Conservation (phyloP, 2,329 filamentous ascomycete species). For the Ascochyta lentis region DNA sequence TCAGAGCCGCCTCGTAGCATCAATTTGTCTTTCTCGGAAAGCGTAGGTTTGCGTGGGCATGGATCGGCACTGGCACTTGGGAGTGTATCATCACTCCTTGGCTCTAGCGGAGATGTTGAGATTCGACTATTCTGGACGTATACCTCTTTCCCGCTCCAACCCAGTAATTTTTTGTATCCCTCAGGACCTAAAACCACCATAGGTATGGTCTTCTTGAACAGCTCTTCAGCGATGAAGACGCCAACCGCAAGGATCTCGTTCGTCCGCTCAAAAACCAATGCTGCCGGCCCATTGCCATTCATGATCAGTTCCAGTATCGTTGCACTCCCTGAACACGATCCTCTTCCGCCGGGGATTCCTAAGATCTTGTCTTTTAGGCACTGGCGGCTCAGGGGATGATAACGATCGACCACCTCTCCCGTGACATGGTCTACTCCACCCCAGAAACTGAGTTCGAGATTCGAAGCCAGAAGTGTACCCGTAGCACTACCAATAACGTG, state of each 20-base stretch:
- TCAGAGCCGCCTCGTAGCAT: conserved; percentile 36
- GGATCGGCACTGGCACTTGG: background rate
- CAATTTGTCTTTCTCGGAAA: background rate
- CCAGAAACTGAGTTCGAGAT: conserved; percentile 54
- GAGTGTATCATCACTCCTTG: background rate
- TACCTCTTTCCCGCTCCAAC: conserved; percentile 17
- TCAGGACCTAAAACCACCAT: conserved; percentile 40
- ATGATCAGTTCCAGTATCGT: conserved; percentile 56
- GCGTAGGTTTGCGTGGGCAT: background rate
- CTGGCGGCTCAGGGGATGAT: conserved; percentile 51
- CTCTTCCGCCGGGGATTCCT: conserved; percentile 55
- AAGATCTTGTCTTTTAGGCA: conserved; percentile 46
- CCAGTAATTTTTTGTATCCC: conserved; percentile 20
- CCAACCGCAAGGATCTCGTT: conserved; percentile 57
- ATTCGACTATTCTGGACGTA: background rate
- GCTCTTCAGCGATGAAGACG: conserved; percentile 52
- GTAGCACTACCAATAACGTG: conserved; percentile 5
- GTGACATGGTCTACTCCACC: conserved; percentile 52
- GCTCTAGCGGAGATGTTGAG: background rate
- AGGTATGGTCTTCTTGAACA: conserved; percentile 53
- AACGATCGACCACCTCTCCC: conserved; percentile 53
- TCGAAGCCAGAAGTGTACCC: conserved; percentile 8
- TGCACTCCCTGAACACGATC: conserved; percentile 56
- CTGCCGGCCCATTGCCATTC: conserved; percentile 48
- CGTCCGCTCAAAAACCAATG: conserved; percentile 51